Evolutionary conservation across 345 rosid species (phyloP).

Genomic region (Turritis glabra): DNA sequence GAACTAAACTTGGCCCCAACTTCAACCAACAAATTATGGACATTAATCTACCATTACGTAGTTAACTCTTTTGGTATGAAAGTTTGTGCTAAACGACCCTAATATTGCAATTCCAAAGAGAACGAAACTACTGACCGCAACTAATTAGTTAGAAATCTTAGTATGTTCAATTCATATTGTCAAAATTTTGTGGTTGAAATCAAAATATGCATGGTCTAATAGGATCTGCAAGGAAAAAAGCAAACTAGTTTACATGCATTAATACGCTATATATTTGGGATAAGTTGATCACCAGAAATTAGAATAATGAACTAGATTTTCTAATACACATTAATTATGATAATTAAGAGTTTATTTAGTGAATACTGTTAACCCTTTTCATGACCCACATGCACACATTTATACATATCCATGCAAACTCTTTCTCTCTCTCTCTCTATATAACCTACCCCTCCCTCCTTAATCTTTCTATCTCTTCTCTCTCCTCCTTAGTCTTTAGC

Average conservation of each 20-base stretch:
- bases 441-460: background rate
- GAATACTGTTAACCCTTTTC: background rate
- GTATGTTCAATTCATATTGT: background rate
- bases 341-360: background rate
- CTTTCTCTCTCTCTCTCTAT: background rate
- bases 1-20: too few relatives aligned
- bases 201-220: background rate
- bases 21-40: background rate
- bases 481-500: background rate
- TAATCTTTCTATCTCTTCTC: background rate
- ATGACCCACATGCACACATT: background rate
- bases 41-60: background rate
- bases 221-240: background rate
- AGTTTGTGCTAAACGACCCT: background rate
- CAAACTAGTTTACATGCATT: background rate
- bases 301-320: background rate
- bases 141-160: background rate
- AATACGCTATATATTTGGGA: background rate
- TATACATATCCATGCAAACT: conserved; percentile 10
- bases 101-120: background rate
- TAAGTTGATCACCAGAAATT: background rate
- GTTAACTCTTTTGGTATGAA: background rate
- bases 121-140: too few relatives aligned
- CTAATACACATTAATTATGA: background rate
- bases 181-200: too few relatives aligned